Evolutionary conservation across 495 filamentous ascomycete species (phyloP), one percentile per base, ranked within the genome.

Genomic region (Neurospora sp.): DNA sequence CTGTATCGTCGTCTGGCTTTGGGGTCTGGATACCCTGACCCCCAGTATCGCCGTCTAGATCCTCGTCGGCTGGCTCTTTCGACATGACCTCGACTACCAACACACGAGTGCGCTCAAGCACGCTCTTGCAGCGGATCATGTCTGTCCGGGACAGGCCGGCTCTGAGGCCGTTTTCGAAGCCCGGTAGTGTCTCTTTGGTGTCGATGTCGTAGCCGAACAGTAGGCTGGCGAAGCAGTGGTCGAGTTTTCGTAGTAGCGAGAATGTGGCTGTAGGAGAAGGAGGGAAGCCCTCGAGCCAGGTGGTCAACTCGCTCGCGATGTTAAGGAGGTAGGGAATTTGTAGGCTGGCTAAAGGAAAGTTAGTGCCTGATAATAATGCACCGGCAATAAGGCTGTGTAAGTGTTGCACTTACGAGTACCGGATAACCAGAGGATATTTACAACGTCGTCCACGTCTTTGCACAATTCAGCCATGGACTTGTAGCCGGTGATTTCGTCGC

Each of bases 321-420:
- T 89, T 91, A 31, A 97, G 88, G 11, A 97, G 85, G 77, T 91
- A 93, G 40, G 93, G 91, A 14, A 93, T 89, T 83, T 97, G 93
- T n/a, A 97, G 84, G 46, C 87, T 88, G 40, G 94, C 93, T 95
- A 76, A 22, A 31, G 37, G 37, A 20, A 44, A 0, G 42, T 71
- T 35, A 75, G 68, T 40, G 38, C 10, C 2, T 35, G 31, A 35
- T 4, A 6, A 11, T 20, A 40, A 31, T 3, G 38, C 20, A 20
- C 20, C 9, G 18, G 38, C 3, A 69, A 0, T 1, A 11, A 70
- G 11, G 27, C n/a, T 20, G 31, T 16, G 16, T 16, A 37, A 35
- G 31, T 35, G 31, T 37, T 37, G 22, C 39, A 76, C 93, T 74
- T 85, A 96, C 93, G 93, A 11, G 93, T 96, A 3, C 92, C 92